Evolutionary conservation across 257 asterid genomes (phyloP).

Genomic region (Solanum bulbocastanum): DNA sequence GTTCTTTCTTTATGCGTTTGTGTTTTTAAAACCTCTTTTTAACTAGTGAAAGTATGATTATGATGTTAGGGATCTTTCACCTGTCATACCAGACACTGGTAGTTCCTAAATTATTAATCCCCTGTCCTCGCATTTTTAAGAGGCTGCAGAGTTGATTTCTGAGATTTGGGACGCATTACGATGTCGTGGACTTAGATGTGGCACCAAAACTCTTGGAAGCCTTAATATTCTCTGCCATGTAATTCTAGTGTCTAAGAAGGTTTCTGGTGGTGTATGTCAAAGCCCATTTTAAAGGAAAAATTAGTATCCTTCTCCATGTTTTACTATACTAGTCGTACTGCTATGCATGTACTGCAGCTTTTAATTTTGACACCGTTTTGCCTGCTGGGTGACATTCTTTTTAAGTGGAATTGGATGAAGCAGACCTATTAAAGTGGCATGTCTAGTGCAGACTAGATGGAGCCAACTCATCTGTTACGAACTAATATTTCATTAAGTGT

Average conservation of each 20-base stretch:
- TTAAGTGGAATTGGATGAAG: neutral
- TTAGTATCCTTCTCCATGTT: neutral
- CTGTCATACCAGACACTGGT: neutral
- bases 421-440: neutral
- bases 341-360: neutral
- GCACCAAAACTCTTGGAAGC: neutral
- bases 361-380: neutral
- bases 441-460: neutral
- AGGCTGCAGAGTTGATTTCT: neutral
- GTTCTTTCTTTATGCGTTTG: conserved; percentile 15
- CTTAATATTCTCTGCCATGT: neutral
- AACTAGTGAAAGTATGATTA: neutral
- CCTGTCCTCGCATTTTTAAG: neutral
- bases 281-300: neutral
- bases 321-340: neutral
- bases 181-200: neutral
- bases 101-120: neutral
- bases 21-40: neutral
- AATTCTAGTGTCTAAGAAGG: neutral
- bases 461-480: neutral
- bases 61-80: neutral
- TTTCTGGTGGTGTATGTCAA: neutral
- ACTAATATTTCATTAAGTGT: neutral
- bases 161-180: neutral
- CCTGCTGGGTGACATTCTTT: neutral